Percentiles rank a stretch among this genome's conserved stretches.
These are phyloP conservation scores for Fusarium sp. DNA, from an alignment of 2,329 filamentous ascomycete species.

Conservation along the genomic window DNA sequence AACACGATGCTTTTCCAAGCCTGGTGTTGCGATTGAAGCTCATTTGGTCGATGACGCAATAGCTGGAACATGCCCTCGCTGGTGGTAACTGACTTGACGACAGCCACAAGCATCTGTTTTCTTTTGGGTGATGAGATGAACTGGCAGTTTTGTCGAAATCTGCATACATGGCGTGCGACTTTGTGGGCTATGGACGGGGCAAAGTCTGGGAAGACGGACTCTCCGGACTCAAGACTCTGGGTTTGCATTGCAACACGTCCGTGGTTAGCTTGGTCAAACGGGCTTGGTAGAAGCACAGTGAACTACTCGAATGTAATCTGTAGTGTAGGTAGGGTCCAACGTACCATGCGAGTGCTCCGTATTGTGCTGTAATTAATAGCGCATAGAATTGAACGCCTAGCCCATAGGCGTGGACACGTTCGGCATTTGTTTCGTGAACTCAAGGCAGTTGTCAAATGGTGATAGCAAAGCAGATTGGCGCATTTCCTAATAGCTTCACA, in stretches of 20 bases:
- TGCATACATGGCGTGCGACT: slow-evolving; percentile 15
- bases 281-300: slow-evolving; percentile 8
- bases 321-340: not conserved
- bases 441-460: slow-evolving; percentile 11
- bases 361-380: not conserved
- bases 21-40: not conserved
- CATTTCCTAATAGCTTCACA: slow-evolving; percentile 22
- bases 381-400: not conserved
- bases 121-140: not conserved
- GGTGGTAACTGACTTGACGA: not conserved
- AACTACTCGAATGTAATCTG: not conserved
- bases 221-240: slow-evolving; percentile 7
- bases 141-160: not conserved
- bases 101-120: not conserved
- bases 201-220: slow-evolving; percentile 4
- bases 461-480: slow-evolving; percentile 15
- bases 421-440: slow-evolving; percentile 23
- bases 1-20: too few relatives aligned
- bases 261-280: slow-evolving; percentile 33
- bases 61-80: not conserved
- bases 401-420: not conserved
- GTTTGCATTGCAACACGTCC: slow-evolving; percentile 7
- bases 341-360: not conserved
- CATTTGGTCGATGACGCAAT: slow-evolving; percentile 6
- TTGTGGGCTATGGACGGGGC: not conserved